phyloP scores from a whole-genome alignment of 2,329 filamentous ascomycete genomes.

The Aureobasidium pullulans region DNA sequence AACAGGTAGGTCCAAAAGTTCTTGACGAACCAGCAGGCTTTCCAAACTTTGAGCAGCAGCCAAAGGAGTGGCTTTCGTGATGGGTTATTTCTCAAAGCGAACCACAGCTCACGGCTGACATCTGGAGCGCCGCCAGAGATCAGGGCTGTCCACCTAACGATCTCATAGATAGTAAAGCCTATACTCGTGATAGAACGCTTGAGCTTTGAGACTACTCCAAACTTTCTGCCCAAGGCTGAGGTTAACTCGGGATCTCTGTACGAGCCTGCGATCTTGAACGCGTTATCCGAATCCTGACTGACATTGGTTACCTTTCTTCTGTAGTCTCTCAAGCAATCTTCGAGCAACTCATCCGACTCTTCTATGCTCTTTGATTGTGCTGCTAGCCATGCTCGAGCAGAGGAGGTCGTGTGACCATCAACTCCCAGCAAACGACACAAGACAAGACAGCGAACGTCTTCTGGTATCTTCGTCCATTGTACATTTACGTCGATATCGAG shows the following conservation, averaged over 20 bases:
- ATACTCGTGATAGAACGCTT: background rate
- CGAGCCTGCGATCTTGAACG: background rate
- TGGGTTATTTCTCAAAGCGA: constrained; percentile 4
- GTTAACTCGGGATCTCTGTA: constrained; percentile 3
- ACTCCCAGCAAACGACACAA: constrained; percentile 13
- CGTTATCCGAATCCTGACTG: background rate
- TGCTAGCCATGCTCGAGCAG: constrained; percentile 12
- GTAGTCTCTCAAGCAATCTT: background rate
- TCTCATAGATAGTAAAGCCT: background rate
- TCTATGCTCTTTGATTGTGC: constrained; percentile 2
- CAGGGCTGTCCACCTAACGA: constrained; percentile 15
- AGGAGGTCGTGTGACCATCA: background rate
- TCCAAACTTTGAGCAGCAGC: constrained; percentile 16
- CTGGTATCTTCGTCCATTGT: constrained; percentile 13
- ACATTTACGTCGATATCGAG: constrained; percentile 15
- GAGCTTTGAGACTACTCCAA: background rate
- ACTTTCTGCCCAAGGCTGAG: background rate
- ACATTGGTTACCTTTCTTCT: background rate
- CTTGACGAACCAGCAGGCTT: constrained; percentile 16
- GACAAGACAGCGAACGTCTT: constrained; percentile 14
- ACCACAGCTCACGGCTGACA: constrained; percentile 15
- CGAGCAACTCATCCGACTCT: background rate
- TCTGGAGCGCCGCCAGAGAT: constrained; percentile 16
- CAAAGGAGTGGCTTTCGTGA: constrained; percentile 10
- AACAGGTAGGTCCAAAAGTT: constrained; percentile 14